Conservation (phyloP, 2,329 filamentous ascomycete genomes). For the Didymella segeticola region DNA sequence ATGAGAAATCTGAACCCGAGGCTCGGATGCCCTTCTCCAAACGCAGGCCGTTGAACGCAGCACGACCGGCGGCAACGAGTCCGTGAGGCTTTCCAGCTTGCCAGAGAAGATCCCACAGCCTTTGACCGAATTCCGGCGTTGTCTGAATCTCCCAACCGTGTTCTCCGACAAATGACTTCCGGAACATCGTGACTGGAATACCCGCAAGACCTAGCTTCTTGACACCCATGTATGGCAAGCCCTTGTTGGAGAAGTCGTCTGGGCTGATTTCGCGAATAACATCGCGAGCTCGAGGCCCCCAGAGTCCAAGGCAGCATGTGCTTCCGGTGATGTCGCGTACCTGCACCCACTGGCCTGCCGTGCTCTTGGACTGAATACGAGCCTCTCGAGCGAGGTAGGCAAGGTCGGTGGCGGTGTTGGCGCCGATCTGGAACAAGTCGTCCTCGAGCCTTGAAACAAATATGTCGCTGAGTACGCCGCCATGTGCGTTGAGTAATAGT, state of each 20-base stretch:
- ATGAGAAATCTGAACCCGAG: conserved; percentile 65
- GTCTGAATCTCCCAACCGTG: conserved; percentile 69
- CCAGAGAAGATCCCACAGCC: conserved; percentile 66
- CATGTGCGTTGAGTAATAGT: conserved; percentile 61
- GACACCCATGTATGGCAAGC: conserved; percentile 58
- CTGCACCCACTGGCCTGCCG: conserved; percentile 54
- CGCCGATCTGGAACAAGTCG: conserved; percentile 62
- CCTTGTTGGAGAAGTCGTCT: conserved; percentile 56
- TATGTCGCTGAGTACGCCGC: conserved; percentile 64
- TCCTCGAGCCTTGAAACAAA: conserved; percentile 61
- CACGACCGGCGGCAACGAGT: conserved; percentile 64
- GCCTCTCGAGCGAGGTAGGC: conserved; percentile 63
- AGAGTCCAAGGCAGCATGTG: conserved; percentile 68
- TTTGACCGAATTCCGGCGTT: conserved; percentile 64
- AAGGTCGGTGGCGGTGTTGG: conserved; percentile 63
- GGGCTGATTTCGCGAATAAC: conserved; percentile 56
- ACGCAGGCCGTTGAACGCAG: conserved; percentile 64
- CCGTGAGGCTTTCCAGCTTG: conserved; percentile 62
- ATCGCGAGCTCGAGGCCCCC: conserved; percentile 64
- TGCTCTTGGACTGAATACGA: conserved; percentile 53
- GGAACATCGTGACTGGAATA: conserved; percentile 63
- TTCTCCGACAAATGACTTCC: conserved; percentile 68
- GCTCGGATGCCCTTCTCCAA: conserved; percentile 66
- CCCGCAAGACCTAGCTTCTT: conserved; percentile 60
- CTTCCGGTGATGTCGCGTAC: conserved; percentile 66